phyloP scores from a whole-genome alignment of 495 filamentous ascomycete genomes.

The Trichoderma orchidacearum region DNA sequence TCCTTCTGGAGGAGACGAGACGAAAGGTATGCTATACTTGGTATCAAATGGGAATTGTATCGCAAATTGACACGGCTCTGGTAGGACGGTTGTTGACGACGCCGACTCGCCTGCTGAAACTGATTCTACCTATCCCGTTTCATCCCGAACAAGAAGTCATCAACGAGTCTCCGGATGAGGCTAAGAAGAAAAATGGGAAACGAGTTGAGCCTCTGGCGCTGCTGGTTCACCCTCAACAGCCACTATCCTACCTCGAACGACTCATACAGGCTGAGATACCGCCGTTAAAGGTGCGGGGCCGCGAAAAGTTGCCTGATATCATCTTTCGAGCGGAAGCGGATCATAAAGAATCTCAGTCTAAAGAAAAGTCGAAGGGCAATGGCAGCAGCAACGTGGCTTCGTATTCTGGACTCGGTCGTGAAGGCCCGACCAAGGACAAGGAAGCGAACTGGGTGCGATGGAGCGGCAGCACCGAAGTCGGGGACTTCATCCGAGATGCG shows the following conservation, averaged over 20 bases:
- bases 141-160: slow-evolving; percentile 22
- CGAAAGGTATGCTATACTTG: slow-evolving; percentile 36
- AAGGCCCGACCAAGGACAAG: slow-evolving; percentile 20
- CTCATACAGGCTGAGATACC: slow-evolving; percentile 84
- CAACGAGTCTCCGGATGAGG: slow-evolving; percentile 35
- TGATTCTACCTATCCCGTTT: slow-evolving; percentile 69
- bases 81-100: slow-evolving; percentile 81
- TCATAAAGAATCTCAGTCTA: slow-evolving; percentile 25
- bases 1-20: slow-evolving; percentile 29
- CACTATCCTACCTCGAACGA: slow-evolving; percentile 81
- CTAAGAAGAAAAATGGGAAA: slow-evolving; percentile 29
- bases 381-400: slow-evolving; percentile 33
- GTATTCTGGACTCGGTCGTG: slow-evolving; percentile 46
- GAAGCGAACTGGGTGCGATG: slow-evolving; percentile 67
- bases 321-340: slow-evolving; percentile 70
- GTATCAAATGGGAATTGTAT: no score
- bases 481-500: slow-evolving; percentile 90
- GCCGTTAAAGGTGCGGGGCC: slow-evolving; percentile 43
- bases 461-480: slow-evolving; percentile 79
- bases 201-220: slow-evolving; percentile 74
- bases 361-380: slow-evolving; percentile 11
- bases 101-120: slow-evolving; percentile 76
- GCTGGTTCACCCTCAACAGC: slow-evolving; percentile 83
- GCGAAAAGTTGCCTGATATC: slow-evolving; percentile 55
- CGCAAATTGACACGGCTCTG: no score